Conservation (phyloP, 805 yeast genomes). For the Zygosaccharomyces bisporus region DNA sequence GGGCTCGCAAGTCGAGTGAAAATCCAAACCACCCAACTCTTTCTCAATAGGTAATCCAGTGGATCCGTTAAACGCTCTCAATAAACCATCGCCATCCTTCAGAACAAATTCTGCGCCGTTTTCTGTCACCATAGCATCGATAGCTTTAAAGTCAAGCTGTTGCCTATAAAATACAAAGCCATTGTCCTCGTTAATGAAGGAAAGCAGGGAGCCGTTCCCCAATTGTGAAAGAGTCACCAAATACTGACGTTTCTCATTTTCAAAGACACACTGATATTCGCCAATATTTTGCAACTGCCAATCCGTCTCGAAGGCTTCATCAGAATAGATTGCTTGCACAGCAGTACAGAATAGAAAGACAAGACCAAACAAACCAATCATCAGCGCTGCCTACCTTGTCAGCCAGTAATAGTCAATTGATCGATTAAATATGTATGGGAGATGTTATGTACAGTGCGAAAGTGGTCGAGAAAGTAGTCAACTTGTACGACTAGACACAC, state of each 20-base stretch:
- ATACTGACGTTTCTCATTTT: slow-evolving; percentile 14
- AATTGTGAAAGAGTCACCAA: slow-evolving; percentile 31
- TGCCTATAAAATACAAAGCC: slow-evolving; percentile 38
- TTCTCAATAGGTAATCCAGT: slow-evolving; percentile 23
- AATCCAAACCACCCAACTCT: slow-evolving; percentile 9
- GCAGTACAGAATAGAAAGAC: neutral
- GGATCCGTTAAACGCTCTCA: slow-evolving; percentile 12
- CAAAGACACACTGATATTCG: slow-evolving; percentile 29
- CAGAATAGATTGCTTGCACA: slow-evolving; percentile 40
- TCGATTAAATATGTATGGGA: slow-evolving; percentile 1
- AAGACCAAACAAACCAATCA: neutral
- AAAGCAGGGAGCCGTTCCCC: slow-evolving; percentile 26
- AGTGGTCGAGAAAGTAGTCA: neutral
- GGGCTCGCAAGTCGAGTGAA: slow-evolving; percentile 21
- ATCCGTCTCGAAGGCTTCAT: slow-evolving; percentile 53
- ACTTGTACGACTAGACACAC: slow-evolving; percentile 1
- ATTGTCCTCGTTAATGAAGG: slow-evolving; percentile 35
- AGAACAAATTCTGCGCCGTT: slow-evolving; percentile 16
- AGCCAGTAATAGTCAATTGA: neutral
- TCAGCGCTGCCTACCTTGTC: too few species aligned
- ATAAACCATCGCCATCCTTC: slow-evolving; percentile 6
- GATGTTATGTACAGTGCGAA: slow-evolving; percentile 5
- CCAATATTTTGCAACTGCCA: slow-evolving; percentile 53
- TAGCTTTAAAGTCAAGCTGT: slow-evolving; percentile 20
- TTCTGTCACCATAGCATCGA: slow-evolving; percentile 16